Percentiles rank a stretch among this genome's conserved stretches.
phyloP scores from a whole-genome alignment of 2,329 filamentous ascomycete genomes.

The Basipetospora chlamydospora region DNA sequence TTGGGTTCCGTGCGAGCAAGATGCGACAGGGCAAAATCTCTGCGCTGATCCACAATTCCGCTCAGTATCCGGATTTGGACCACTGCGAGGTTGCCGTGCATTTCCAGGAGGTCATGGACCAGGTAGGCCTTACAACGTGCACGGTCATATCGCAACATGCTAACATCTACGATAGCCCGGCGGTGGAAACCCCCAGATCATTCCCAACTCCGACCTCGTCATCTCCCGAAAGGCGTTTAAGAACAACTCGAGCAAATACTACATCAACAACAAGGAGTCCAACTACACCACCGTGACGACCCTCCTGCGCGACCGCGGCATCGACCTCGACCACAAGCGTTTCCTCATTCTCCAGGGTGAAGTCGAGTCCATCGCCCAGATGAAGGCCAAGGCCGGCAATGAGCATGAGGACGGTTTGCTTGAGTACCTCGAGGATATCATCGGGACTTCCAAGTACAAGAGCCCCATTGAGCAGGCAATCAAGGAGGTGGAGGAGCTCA shows the following conservation, averaged over 20 bases:
- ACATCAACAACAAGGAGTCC: slow-evolving; percentile 79
- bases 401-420: slow-evolving; percentile 94
- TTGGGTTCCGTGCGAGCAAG: slow-evolving; percentile 96
- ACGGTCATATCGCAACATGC: slow-evolving; percentile 4
- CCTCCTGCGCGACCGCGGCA: slow-evolving; percentile 70
- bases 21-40: slow-evolving; percentile 99
- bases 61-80: slow-evolving; percentile 68
- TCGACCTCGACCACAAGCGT: slow-evolving; percentile 94
- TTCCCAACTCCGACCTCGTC: slow-evolving; percentile 72
- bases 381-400: slow-evolving; percentile 91
- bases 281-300: slow-evolving; percentile 88
- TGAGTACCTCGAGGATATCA: slow-evolving; percentile 96
- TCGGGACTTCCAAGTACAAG: slow-evolving; percentile 98
- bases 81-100: slow-evolving; percentile 93
- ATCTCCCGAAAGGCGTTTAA: slow-evolving; percentile 91
- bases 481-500: slow-evolving; percentile 76
- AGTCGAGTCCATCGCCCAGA: slow-evolving; percentile 96
- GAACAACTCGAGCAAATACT: slow-evolving; percentile 97
- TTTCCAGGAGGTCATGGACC: slow-evolving; percentile 88
- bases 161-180: slow-evolving; percentile 39
- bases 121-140: slow-evolving; percentile 27
- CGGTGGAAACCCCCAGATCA: slow-evolving; percentile 58
- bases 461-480: slow-evolving; percentile 90
- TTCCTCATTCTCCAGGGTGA: slow-evolving; percentile 96
- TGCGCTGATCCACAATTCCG: slow-evolving; percentile 93